Conservation (phyloP, 2,329 filamentous ascomycete genomes). For the Penicillium sp. region DNA sequence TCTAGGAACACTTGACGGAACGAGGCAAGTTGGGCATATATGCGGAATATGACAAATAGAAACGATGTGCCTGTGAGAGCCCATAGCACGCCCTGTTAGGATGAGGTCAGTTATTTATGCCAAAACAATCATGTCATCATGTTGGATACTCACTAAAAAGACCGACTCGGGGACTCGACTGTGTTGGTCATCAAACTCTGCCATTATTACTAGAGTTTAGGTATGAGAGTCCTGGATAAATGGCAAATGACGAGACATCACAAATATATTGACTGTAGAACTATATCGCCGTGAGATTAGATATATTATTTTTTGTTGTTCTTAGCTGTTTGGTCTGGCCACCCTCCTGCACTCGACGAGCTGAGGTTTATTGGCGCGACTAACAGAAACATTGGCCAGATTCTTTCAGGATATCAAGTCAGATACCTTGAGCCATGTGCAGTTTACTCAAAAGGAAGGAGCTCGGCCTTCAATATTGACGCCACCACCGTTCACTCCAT, state of each 20-base stretch:
- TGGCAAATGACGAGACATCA: background rate
- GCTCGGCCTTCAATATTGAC: background rate
- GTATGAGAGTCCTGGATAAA: no score
- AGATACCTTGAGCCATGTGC: background rate
- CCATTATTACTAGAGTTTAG: background rate
- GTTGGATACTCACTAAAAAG: slow-evolving; percentile 1
- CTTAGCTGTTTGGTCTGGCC: background rate
- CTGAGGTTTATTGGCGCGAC: background rate
- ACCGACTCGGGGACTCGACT: slow-evolving; percentile 2
- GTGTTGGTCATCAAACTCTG: background rate
- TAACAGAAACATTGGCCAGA: background rate
- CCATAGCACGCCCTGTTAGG: slow-evolving; percentile 8
- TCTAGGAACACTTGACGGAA: slow-evolving; percentile 14
- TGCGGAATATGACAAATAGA: slow-evolving; percentile 9
- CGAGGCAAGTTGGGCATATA: slow-evolving; percentile 6
- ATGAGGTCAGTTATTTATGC: background rate
- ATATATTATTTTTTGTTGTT: background rate
- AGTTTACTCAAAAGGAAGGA: background rate
- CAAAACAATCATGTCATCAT: no score
- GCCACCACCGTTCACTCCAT: background rate
- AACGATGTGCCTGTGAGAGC: slow-evolving; percentile 9
- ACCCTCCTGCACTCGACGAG: background rate
- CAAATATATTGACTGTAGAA: background rate
- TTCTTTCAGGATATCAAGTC: background rate
- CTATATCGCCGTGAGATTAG: background rate